phyloP scores from a whole-genome alignment of 139 green algal genomes.

The Astrephomene gubernaculifera region DNA sequence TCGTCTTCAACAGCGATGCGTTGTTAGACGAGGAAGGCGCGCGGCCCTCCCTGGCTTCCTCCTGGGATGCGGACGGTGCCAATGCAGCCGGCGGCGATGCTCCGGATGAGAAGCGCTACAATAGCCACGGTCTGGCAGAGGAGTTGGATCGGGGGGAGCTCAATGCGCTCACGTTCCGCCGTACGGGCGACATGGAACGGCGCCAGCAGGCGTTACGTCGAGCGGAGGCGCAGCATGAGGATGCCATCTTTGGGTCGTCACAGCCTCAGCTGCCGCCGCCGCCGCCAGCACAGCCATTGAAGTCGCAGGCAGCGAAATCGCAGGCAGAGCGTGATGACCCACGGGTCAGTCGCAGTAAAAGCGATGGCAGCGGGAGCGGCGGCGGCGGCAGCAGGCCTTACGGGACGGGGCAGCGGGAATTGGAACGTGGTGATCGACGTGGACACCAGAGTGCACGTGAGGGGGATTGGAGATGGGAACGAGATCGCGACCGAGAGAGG shows the following conservation, averaged over 20 bases:
- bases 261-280: constrained; percentile 1
- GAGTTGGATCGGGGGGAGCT: constrained; percentile 3
- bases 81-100: background rate
- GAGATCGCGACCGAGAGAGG: background rate
- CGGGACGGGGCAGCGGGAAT: background rate
- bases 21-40: constrained; percentile 13
- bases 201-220: background rate
- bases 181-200: constrained; percentile 4
- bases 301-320: too few species aligned
- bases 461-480: background rate
- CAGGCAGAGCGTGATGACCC: too few species aligned
- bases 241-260: constrained; percentile 17
- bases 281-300: background rate
- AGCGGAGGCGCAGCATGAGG: constrained; percentile 17
- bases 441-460: background rate
- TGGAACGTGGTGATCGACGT: too few species aligned
- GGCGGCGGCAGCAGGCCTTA: background rate
- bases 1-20: constrained; percentile 25
- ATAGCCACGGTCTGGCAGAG: constrained; percentile 10
- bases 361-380: background rate
- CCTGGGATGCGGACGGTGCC: background rate
- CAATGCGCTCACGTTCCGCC: background rate
- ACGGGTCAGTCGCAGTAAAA: too few species aligned
- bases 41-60: background rate
- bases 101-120: background rate